Conservation (phyloP, 768 basidiomycete genomes). For the Neoboletus subvelutipes region DNA sequence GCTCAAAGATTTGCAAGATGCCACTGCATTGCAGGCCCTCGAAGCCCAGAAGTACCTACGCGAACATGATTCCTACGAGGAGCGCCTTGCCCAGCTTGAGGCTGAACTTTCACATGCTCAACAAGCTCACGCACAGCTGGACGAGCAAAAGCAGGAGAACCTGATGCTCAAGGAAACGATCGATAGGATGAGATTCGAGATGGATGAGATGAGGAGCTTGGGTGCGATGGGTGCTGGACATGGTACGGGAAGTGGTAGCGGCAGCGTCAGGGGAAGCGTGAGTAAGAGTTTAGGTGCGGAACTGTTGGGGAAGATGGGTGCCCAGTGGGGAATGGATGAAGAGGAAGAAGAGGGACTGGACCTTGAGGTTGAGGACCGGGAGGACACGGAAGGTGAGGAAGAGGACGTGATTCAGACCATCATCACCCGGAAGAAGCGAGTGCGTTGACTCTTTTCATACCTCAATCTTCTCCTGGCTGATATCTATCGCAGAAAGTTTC, state of each 20-base stretch:
- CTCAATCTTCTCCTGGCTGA: conserved; percentile 13
- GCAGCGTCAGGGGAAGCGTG: conserved; percentile 55
- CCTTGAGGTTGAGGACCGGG: conserved; percentile 43
- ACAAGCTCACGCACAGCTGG: conserved; percentile 70
- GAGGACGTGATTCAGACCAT: conserved; percentile 81
- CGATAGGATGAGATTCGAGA: conserved; percentile 89
- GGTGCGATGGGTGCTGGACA: conserved; percentile 34
- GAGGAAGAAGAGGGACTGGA: conserved; percentile 39
- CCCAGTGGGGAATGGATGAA: conserved; percentile 42
- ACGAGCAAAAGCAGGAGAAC: conserved; percentile 95
- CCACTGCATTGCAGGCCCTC: conserved; percentile 55
- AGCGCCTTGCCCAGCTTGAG: conserved; percentile 68
- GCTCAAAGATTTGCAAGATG: conserved; percentile 63
- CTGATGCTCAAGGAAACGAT: conserved; percentile 93
- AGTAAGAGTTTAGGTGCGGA: conserved; percentile 79
- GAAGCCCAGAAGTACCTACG: conserved; percentile 66
- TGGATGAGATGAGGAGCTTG: conserved; percentile 81
- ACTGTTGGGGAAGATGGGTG: conserved; percentile 60
- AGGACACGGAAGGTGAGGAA: conserved; percentile 59
- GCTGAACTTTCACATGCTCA: conserved; percentile 67
- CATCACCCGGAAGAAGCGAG: conserved; percentile 80
- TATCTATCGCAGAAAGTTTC: conserved; percentile 56
- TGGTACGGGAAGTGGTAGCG: conserved; percentile 41
- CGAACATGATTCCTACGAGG: conserved; percentile 72
- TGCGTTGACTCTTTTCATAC: conserved; percentile 29